These are phyloP conservation scores for Rhizopogon roseolus DNA, from an alignment of 768 basidiomycete species.

Conservation along the genomic window DNA sequence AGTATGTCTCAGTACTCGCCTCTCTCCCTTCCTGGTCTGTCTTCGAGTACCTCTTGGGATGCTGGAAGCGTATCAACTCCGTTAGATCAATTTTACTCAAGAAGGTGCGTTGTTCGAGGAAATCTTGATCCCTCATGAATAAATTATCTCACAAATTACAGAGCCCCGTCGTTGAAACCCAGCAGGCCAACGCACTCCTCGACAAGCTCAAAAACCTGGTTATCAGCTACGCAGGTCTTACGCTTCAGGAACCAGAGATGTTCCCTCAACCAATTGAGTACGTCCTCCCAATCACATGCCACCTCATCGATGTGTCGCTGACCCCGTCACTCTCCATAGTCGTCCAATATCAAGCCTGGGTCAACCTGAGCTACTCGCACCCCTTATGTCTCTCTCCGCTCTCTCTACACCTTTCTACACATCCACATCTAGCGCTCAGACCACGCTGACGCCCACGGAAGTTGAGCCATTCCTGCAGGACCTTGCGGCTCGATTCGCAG, in stretches of 20 bases:
- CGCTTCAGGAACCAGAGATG: conserved; percentile 89
- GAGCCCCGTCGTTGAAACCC: conserved; percentile 49
- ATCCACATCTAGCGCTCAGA: conserved; percentile 37
- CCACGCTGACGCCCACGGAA: conserved; percentile 59
- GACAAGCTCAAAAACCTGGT: conserved; percentile 80
- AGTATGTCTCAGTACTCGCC: conserved; percentile 67
- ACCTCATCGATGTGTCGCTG: neutral
- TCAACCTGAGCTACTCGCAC: conserved; percentile 71
- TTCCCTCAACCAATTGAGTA: conserved; percentile 86
- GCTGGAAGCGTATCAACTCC: conserved; percentile 84
- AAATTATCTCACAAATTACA: conserved; percentile 39
- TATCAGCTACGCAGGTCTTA: conserved; percentile 85
- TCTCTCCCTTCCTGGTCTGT: conserved; percentile 73
- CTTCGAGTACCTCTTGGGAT: conserved; percentile 86
- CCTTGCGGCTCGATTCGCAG: conserved; percentile 71
- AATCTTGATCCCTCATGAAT: neutral
- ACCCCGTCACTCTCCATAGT: neutral
- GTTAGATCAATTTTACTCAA: conserved; percentile 51
- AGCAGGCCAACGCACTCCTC: conserved; percentile 55
- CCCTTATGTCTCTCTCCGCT: conserved; percentile 72
- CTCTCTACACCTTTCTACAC: conserved; percentile 62
- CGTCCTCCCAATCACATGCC: conserved; percentile 14
- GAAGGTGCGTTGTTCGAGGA: conserved; percentile 40
- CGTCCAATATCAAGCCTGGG: conserved; percentile 40
- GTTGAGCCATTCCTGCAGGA: conserved; percentile 82